Evolutionary conservation across 2,329 filamentous ascomycete genomes (phyloP).

Genomic region (Gliomastix tumulicola): DNA sequence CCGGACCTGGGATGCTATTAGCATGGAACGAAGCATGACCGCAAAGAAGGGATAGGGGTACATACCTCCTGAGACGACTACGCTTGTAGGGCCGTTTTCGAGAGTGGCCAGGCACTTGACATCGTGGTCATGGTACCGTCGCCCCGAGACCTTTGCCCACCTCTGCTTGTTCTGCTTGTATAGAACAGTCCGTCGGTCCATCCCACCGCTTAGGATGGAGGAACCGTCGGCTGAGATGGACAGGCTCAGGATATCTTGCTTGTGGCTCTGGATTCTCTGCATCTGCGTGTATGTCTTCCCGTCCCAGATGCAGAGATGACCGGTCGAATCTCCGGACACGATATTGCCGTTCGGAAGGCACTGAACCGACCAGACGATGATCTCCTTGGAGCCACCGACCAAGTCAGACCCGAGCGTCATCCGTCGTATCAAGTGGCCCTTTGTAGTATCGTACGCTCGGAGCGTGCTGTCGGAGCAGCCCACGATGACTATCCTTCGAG

Average conservation of each 20-base stretch:
- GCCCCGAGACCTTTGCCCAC: constrained; percentile 83
- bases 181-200: constrained; percentile 80
- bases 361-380: constrained; percentile 90
- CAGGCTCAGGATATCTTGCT: constrained; percentile 86
- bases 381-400: constrained; percentile 70
- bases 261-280: constrained; percentile 80
- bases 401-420: constrained; percentile 83
- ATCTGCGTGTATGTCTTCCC: constrained; percentile 84
- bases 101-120: constrained; percentile 92
- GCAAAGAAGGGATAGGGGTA: constrained; percentile 3
- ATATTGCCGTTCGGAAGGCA: constrained; percentile 83
- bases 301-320: constrained; percentile 90
- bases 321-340: constrained; percentile 89
- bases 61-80: constrained; percentile 85
- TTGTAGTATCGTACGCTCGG: constrained; percentile 79
- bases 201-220: constrained; percentile 81
- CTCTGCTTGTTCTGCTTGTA: constrained; percentile 65
- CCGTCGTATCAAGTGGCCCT: constrained; percentile 65
- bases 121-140: constrained; percentile 85
- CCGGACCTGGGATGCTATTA: constrained; percentile 54
- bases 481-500: constrained; percentile 72
- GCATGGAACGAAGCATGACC: background rate
- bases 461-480: constrained; percentile 98
- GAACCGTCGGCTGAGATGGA: constrained; percentile 73
- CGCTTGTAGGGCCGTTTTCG: constrained; percentile 74